Evolutionary conservation across 1,139 yeast genomes (phyloP), one percentile per base, ranked within the genome.

Genomic region (Meyerozyma carpophila): DNA sequence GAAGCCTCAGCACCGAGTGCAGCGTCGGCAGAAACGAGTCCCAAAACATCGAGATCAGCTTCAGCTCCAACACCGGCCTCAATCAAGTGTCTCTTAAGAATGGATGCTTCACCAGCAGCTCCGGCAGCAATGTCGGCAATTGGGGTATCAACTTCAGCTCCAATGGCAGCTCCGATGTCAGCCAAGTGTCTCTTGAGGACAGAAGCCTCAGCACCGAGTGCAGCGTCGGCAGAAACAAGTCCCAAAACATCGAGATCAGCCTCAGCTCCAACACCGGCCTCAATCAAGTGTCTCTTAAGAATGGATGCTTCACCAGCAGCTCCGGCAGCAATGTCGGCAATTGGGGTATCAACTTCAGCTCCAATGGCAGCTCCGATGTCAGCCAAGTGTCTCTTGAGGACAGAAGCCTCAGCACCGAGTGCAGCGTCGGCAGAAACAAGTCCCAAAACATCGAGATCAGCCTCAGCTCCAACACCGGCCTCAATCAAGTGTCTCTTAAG

Each of bases 231-330:
- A 24, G 37, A 41, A 7, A 31, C 43, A 18, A 46, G 43, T 1
- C 43, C 50, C 24, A 47, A 41, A n/a, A 47, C 47, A 38, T 47
- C 52, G 32, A 50, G 53, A 25, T 37, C 48, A 20, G 41, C 47
- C 32, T 4, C 37, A 24, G 14, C 18, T 25, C 34, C 43, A 24
- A 41, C 41, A 10, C n/a, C n/a, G 8, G 25, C 37, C 5, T 34
- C 37, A 8, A 34, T 11, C 9, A 24, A 36, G 39, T 24, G 28
- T 37, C 40, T 37, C 41, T 38, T 38, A 9, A 38, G 28, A 13
- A 38, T 21, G 7, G 36, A 38, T n/a, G n/a, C n/a, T n/a, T n/a
- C n/a, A 16, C 16, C 41, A 3, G 4, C 41, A 7, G 41, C 41
- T 9, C 36, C 41, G 10, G 36, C 41, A 18, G 36, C 43, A 36